Evolutionary conservation across 176 grass and related monocot genomes (phyloP).

Genomic region (Eragrostis nindensis): DNA sequence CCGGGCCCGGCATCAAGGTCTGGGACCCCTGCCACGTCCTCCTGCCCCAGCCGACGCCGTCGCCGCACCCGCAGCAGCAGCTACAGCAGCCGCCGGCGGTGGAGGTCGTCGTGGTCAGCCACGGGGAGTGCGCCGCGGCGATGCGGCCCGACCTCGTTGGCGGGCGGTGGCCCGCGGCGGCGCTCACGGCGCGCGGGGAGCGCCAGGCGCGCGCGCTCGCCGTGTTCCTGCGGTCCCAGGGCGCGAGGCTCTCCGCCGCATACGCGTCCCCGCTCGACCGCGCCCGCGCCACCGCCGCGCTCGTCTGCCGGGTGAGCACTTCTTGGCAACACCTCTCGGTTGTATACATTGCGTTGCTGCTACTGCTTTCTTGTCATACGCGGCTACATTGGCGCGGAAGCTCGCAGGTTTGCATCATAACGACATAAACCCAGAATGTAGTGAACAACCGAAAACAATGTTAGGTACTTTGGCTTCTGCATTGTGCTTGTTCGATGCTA

Average conservation of each 20-base stretch:
- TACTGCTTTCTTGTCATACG: not conserved
- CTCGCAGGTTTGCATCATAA: not conserved
- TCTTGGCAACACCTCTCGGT: not conserved
- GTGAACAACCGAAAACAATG: not conserved
- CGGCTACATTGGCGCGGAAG: not conserved
- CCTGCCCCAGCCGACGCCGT: conserved; percentile 51
- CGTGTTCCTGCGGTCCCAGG: conserved; percentile 75
- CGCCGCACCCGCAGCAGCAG: conserved; percentile 12
- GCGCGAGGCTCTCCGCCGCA: conserved; percentile 49
- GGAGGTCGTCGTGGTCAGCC: conserved; percentile 73
- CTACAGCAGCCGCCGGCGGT: conserved; percentile 29
- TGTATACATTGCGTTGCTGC: not conserved
- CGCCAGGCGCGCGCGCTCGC: conserved; percentile 74
- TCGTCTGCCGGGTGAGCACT: conserved; percentile 69
- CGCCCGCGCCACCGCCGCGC: conserved; percentile 56
- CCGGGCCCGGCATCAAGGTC: conserved; percentile 72
- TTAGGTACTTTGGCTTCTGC: not conserved
- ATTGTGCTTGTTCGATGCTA: conserved; percentile 14
- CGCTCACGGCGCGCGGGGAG: conserved; percentile 77
- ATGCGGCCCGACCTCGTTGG: conserved; percentile 70
- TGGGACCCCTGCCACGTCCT: conserved; percentile 96
- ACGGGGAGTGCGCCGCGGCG: conserved; percentile 65
- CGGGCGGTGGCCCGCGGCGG: conserved; percentile 60
- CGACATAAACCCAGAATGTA: not conserved
- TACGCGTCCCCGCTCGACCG: conserved; percentile 74